phyloP scores from a whole-genome alignment of 768 basidiomycete genomes.

The Gymnopilus dilepis region DNA sequence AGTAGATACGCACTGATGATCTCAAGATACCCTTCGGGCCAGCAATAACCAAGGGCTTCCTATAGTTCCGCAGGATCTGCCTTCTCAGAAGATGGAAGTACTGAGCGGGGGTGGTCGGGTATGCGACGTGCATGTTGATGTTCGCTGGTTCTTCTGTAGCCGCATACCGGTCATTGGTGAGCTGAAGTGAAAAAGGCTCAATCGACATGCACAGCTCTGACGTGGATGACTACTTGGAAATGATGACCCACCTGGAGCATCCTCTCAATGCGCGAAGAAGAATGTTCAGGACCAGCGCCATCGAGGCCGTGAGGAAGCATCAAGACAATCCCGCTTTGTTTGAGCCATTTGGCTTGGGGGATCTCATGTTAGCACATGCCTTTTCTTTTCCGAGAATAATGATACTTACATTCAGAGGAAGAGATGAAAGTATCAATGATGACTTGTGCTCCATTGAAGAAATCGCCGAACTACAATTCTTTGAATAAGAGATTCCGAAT shows the following conservation, averaged over 20 bases:
- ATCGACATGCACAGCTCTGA: too few relatives aligned
- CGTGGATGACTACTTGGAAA: too few relatives aligned
- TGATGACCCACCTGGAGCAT: constrained; percentile 77
- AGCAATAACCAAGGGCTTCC: constrained; percentile 86
- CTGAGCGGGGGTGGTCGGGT: constrained; percentile 88
- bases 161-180: constrained; percentile 74
- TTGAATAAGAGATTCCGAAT: not conserved
- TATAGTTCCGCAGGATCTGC: constrained; percentile 83
- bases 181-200: too few relatives aligned
- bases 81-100: constrained; percentile 93
- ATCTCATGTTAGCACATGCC: not conserved
- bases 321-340: constrained; percentile 87
- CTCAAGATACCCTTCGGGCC: constrained; percentile 86
- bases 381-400: not conserved
- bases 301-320: constrained; percentile 90
- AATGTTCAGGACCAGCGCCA: constrained; percentile 94
- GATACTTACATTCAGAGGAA: constrained; percentile 78
- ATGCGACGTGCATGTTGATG: constrained; percentile 85
- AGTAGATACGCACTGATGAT: constrained; percentile 58
- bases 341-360: constrained; percentile 84
- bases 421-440: constrained; percentile 90
- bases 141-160: constrained; percentile 45
- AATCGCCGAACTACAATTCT: constrained; percentile 79
- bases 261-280: constrained; percentile 84
- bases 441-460: constrained; percentile 90